Base-by-base conservation (phyloP, 257 asterid species). In the Petunia axillaris region DNA sequence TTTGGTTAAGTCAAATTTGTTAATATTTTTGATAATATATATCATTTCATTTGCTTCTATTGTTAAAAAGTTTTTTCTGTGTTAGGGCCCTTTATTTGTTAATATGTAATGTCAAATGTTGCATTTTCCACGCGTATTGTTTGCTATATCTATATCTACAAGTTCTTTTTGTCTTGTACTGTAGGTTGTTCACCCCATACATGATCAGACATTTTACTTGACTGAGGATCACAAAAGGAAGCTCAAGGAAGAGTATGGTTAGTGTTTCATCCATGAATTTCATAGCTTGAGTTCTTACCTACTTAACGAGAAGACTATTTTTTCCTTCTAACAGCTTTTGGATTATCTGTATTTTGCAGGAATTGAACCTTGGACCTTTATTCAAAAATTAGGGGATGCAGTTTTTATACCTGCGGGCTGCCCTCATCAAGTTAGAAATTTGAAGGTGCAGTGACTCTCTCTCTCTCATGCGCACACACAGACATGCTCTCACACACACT, bases 351-450 rank as follows among this genome's bases (percentile, higher is more conserved):
- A 36, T 68, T 43, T n/a, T 75, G 40, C 63, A 94, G 98, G 97
- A 66, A 86, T 94, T 40, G 98, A 94, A 82, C 94, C 98, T 40
- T 94, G 98, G 98, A 91, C 97, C 37, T 94, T 94, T 67, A 83
- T 92, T 78, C 98, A 94, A 87, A 91, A 87, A 58, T 63, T 91
- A 67, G 98, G 97, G 10, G 98, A 94, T 82, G 98, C 98, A 41
- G 97, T 94, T 73, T 85, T 92, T 65, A 90, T 94, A 81, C 98
- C 98, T 79, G 97, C 97, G 1, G 97, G 98, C 46, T 94, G 98
- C 80, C 97, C 98, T 75, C 97, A 94, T 84, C 98, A 94, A 90
- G 97, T 94, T 78, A 87, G 98, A 85, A 94, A 94, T 84, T 86
- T 94, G 64, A 93, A 91, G 98, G 97, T 94, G 84, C 37, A 13